Evolutionary conservation across 1,139 yeast species (phyloP).

Genomic region (Arxiozyma bovina): DNA sequence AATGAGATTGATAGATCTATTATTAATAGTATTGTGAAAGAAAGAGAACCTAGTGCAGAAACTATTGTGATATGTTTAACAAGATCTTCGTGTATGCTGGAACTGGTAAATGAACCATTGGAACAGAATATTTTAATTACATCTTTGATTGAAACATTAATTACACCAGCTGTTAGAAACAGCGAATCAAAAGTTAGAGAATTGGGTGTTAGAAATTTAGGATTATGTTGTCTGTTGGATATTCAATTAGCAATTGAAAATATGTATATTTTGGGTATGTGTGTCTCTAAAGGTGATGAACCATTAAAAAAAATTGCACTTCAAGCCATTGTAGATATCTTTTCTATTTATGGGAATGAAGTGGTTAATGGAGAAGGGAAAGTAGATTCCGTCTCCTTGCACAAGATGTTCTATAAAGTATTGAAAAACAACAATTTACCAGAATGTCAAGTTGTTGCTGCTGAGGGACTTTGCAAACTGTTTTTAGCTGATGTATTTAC

Average conservation of each 20-base stretch:
- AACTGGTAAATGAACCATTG: conserved; percentile 55
- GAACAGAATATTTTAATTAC: conserved; percentile 58
- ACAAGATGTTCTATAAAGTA: conserved; percentile 60
- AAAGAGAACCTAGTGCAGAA: conserved; percentile 31
- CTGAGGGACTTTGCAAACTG: conserved; percentile 80
- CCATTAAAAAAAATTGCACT: conserved; percentile 51
- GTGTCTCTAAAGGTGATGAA: conserved; percentile 52
- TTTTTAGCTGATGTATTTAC: conserved; percentile 67
- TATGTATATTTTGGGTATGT: conserved; percentile 53
- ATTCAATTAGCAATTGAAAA: conserved; percentile 53
- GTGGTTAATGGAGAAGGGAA: conserved; percentile 58
- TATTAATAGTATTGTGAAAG: conserved; percentile 19
- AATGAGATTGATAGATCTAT: conserved; percentile 11
- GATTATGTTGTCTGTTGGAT: conserved; percentile 71
- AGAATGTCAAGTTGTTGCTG: conserved; percentile 68
- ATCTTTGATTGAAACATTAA: conserved; percentile 66
- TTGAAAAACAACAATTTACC: conserved; percentile 51
- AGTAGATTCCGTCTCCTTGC: conserved; percentile 52
- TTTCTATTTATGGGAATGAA: conserved; percentile 65
- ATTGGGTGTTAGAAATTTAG: conserved; percentile 67
- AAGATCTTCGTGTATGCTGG: conserved; percentile 64
- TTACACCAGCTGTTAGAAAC: conserved; percentile 72
- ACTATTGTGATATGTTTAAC: conserved; percentile 57
- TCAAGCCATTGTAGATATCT: conserved; percentile 65
- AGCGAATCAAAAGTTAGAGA: conserved; percentile 53